These are phyloP conservation scores for Prunus yedoensis DNA, from an alignment of 331 rosid genomes.

Conservation along the genomic window DNA sequence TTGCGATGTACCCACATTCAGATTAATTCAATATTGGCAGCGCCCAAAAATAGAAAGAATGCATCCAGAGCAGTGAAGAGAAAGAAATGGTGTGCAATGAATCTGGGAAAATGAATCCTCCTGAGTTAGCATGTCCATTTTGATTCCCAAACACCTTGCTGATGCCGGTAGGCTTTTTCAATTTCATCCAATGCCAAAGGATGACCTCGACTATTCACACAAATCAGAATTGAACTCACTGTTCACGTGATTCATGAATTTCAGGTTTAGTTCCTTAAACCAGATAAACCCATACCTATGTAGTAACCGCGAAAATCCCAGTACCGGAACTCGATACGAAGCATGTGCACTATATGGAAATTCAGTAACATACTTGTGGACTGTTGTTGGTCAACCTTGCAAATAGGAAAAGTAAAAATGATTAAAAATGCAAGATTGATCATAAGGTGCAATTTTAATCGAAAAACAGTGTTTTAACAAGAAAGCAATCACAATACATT, in stretches of 20 bases:
- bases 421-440: background rate
- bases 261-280: background rate
- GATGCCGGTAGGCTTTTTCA: constrained; percentile 62
- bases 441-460: background rate
- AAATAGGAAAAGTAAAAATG: constrained; percentile 19
- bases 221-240: background rate
- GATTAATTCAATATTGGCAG: background rate
- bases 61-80: background rate
- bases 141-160: constrained; percentile 51
- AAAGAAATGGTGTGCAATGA: too few relatives aligned
- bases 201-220: constrained; percentile 46
- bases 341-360: constrained; percentile 67
- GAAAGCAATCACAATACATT: background rate
- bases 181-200: constrained; percentile 54
- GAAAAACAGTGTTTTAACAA: background rate
- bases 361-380: constrained; percentile 50
- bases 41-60: background rate
- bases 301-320: constrained; percentile 65
- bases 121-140: constrained; percentile 85
- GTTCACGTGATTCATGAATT: background rate
- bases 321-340: constrained; percentile 74
- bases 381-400: constrained; percentile 43
- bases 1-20: constrained; percentile 46
- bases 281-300: constrained; percentile 53
- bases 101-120: constrained; percentile 43